A percentile compares a stretch with the other conserved stretches of the same genome.
Conservation (phyloP, 1,284 basidiomycete species). For the Xerocomus amazonicus region DNA sequence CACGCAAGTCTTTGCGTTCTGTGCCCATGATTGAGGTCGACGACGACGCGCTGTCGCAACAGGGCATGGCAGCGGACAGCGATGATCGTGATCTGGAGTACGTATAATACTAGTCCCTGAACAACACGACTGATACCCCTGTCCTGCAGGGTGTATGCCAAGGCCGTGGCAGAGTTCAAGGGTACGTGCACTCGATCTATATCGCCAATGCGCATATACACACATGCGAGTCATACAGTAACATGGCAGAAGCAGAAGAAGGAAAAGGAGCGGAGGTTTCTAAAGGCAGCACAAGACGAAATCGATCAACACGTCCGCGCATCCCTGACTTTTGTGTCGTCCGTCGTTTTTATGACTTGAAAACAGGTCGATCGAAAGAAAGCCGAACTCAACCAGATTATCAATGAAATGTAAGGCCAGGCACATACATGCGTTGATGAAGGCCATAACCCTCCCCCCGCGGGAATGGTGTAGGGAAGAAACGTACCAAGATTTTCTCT, state of each 20-base stretch:
- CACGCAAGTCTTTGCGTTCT: constrained; percentile 14
- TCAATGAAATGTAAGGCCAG: constrained; percentile 23
- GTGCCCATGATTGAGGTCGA: constrained; percentile 11
- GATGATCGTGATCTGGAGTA: constrained; percentile 32
- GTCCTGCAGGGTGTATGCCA: constrained; percentile 26
- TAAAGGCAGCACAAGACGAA: constrained; percentile 28
- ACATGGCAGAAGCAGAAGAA: constrained; percentile 40
- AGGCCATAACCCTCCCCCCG: background rate
- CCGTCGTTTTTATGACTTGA: background rate
- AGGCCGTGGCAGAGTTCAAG: constrained; percentile 33
- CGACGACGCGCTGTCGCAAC: constrained; percentile 21
- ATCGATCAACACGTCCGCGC: constrained; percentile 32
- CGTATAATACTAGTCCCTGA: background rate
- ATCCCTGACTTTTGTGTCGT: background rate
- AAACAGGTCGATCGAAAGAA: constrained; percentile 23
- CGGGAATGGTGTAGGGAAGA: constrained; percentile 15
- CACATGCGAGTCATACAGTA: constrained; percentile 18
- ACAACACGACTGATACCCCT: background rate
- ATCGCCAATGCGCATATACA: background rate
- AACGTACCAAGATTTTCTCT: constrained; percentile 28
- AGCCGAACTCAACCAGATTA: constrained; percentile 19
- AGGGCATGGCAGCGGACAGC: constrained; percentile 18
- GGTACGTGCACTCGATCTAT: constrained; percentile 13
- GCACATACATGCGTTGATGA: constrained; percentile 9
- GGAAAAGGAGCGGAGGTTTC: constrained; percentile 34